Evolutionary conservation across 2,329 filamentous ascomycete genomes (phyloP).

Genomic region (Madurella mycetomatis): DNA sequence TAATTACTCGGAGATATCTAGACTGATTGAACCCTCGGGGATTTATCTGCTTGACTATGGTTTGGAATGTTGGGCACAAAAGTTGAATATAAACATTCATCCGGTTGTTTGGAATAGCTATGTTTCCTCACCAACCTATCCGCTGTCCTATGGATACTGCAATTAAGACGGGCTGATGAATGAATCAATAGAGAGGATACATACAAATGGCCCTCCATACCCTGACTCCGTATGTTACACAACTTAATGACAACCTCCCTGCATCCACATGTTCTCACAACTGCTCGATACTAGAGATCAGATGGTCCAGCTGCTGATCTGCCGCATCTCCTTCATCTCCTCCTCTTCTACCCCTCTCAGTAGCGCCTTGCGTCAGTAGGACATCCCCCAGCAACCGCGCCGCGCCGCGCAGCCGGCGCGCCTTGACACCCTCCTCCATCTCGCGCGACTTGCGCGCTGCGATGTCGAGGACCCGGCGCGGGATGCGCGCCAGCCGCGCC

Average conservation of each 20-base stretch:
- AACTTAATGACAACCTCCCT: too few species aligned
- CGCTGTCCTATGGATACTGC: too few species aligned
- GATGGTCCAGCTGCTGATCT: conserved; percentile 46
- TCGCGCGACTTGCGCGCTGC: conserved; percentile 75
- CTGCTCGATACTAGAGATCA: conserved; percentile 56
- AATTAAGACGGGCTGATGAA: not conserved
- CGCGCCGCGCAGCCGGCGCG: conserved; percentile 54
- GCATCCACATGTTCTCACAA: conserved; percentile 36
- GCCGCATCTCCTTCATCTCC: conserved; percentile 38
- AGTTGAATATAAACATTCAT: not conserved
- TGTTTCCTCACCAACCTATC: not conserved
- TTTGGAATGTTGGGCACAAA: too few species aligned
- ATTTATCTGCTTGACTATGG: too few species aligned
- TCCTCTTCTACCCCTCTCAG: conserved; percentile 29
- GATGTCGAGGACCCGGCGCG: conserved; percentile 69
- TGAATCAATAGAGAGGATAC: not conserved
- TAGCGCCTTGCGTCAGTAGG: conserved; percentile 21
- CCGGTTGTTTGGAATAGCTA: not conserved
- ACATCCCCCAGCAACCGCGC: conserved; percentile 41
- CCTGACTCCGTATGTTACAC: too few species aligned
- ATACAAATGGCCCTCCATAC: too few species aligned
- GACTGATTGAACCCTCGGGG: too few species aligned
- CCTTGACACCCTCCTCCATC: conserved; percentile 69
- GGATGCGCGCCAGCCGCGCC: conserved; percentile 77
- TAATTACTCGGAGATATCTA: too few species aligned